phyloP scores from a whole-genome alignment of 768 basidiomycete genomes.

The Pleurotus platypus region DNA sequence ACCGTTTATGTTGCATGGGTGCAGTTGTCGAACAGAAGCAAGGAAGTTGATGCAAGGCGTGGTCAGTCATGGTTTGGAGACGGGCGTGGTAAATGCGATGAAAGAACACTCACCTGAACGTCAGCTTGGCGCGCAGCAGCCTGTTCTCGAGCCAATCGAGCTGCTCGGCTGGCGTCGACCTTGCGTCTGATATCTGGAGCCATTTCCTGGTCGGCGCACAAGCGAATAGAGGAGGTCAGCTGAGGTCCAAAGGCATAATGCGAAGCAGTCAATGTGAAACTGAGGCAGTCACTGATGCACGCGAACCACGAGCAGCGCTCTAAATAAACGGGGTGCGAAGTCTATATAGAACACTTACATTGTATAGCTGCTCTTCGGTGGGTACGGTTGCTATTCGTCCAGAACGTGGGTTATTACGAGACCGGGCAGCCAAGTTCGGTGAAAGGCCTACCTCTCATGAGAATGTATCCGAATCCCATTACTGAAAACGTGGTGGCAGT shows the following conservation, averaged over 20 bases:
- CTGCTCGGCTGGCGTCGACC: slow-evolving; percentile 56
- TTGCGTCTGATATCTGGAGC: slow-evolving; percentile 61
- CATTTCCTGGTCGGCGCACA: slow-evolving; percentile 39
- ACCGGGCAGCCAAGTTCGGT: not conserved
- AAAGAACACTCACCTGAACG: slow-evolving; percentile 41
- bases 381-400: slow-evolving; percentile 41
- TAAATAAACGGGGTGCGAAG: no score
- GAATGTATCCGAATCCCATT: slow-evolving; percentile 49
- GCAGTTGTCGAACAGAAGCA: no score
- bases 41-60: no score
- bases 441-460: slow-evolving; percentile 50
- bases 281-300: no score
- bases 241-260: not conserved
- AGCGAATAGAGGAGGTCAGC: not conserved
- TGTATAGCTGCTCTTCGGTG: slow-evolving; percentile 51
- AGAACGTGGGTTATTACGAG: not conserved
- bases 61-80: no score
- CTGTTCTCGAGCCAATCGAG: slow-evolving; percentile 50
- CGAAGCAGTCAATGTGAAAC: not conserved
- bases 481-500: slow-evolving; percentile 29
- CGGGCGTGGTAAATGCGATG: no score
- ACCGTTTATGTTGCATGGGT: not conserved
- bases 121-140: slow-evolving; percentile 48
- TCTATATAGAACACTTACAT: slow-evolving; percentile 29
- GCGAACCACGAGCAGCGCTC: no score